Evolutionary conservation across 2,329 filamentous ascomycete species (phyloP), one percentile per base, ranked within the genome.

Genomic region (Claviceps pusilla): DNA sequence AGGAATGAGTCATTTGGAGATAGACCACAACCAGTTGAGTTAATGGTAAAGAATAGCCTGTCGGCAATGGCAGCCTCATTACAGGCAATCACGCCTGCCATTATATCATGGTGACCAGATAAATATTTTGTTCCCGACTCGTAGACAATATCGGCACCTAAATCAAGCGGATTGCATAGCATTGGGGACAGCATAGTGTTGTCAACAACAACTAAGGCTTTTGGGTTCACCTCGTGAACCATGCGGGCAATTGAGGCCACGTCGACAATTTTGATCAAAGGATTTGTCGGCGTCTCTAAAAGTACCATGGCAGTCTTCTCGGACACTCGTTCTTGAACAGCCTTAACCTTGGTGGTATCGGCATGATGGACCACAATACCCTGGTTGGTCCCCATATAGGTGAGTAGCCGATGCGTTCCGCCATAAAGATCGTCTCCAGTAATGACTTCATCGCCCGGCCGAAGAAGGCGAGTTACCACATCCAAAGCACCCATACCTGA

Each of bases 111-210:
- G 69, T 98, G 93, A 37, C 93, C 93, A 1, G 90, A 97, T 6
- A 98, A 78, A 65, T 98, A 98, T 70, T 98, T 98, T 29, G 93
- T 98, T 54, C 93, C 93, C 31, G 87, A 95, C 73, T 98, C 93
- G 71, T 98, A 98, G 54, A 95, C 89, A 61, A 98, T 86, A 64
- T 98, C 93, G 16, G 91, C 90, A 55, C 94, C 93, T 33, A 97
- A 78, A 57, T 97, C 91, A 19, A 98, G 80, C 6, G 93, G 93
- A 71, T 95, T 97, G 64, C 84, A 84, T 7, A 98, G 82, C 75
- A 96, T 84, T 11, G 93, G 93, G 2, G 90, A 96, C 60, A 98
- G 83, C 93, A 98, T 98, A 55, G 93, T 98, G 74, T 98, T 98
- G 71, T 98, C 93, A 31, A 97, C 93, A 2, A 90, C 83, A 16